Evolutionary conservation across 345 rosid genomes (phyloP).

Genomic region (Corchorus capsularis): DNA sequence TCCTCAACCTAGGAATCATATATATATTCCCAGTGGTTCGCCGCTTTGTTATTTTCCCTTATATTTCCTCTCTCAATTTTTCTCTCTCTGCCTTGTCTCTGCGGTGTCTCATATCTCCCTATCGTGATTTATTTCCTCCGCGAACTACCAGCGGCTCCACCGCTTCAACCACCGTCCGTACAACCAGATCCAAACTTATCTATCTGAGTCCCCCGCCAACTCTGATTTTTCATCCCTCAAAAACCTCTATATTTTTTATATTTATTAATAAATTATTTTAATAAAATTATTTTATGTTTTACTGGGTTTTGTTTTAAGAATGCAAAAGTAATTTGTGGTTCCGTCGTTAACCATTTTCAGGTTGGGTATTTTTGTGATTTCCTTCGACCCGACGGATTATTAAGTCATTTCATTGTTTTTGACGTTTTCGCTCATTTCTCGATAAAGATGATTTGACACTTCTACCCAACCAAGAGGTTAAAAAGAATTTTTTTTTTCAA

Average conservation of each 20-base stretch:
- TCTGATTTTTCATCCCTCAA: neutral
- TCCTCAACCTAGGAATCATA: neutral
- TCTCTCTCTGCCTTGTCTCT: conserved; percentile 4
- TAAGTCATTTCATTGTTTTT: neutral
- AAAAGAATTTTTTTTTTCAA: too few relatives aligned
- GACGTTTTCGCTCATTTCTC: conserved; percentile 24
- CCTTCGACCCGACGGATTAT: neutral
- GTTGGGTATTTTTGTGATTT: neutral
- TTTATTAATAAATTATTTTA: neutral
- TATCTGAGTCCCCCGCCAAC: neutral
- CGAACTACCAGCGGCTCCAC: conserved; percentile 5
- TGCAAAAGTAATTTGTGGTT: neutral
- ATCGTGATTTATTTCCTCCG: conserved; percentile 17
- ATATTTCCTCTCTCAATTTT: neutral
- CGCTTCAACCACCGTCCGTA: neutral
- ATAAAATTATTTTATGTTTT: neutral
- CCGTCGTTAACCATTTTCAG: neutral
- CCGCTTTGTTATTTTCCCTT: neutral
- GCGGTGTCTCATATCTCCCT: neutral
- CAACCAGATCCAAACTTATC: conserved; percentile 11
- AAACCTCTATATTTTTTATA: neutral
- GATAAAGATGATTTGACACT: conserved; percentile 21
- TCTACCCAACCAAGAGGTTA: neutral
- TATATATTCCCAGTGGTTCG: neutral
- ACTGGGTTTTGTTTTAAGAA: neutral